These are phyloP conservation scores for Rhodosporidiobolus sp. DNA, from an alignment of 768 basidiomycete species.

Conservation along the genomic window DNA sequence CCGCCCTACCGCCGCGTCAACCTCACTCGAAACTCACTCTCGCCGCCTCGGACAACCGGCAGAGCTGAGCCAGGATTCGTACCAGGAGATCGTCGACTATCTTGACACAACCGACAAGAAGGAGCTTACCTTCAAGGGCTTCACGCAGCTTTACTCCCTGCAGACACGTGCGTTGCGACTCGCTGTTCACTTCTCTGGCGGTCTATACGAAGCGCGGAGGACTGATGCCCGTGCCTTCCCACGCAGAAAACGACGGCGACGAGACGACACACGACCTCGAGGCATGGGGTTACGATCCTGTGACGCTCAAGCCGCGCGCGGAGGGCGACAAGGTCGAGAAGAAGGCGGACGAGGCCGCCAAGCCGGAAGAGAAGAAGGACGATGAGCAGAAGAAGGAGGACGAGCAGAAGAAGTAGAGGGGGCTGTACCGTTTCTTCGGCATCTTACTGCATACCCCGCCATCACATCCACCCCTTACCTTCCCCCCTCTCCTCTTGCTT, in stretches of 20 bases:
- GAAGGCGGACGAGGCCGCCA: background rate
- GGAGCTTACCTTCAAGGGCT: slow-evolving; percentile 33
- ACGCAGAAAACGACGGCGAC: slow-evolving; percentile 28
- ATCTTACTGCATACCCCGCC: no score
- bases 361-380: background rate
- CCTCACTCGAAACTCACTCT: no score
- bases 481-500: no score
- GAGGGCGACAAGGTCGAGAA: background rate
- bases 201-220: no score
- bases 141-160: slow-evolving; percentile 28
- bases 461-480: no score
- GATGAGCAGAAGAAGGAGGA: background rate
- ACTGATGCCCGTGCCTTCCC: background rate
- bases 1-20: no score
- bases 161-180: slow-evolving; percentile 15
- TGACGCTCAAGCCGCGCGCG: slow-evolving; percentile 5
- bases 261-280: slow-evolving; percentile 31
- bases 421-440: background rate
- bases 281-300: slow-evolving; percentile 28
- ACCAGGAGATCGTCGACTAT: slow-evolving; percentile 27
- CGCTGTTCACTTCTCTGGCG: background rate
- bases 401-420: background rate
- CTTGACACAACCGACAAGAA: slow-evolving; percentile 18
- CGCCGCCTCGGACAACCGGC: background rate
- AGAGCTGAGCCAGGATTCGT: slow-evolving; percentile 29